Evolutionary conservation across 345 rosid genomes (phyloP).

Genomic region (Citrus trifoliata): DNA sequence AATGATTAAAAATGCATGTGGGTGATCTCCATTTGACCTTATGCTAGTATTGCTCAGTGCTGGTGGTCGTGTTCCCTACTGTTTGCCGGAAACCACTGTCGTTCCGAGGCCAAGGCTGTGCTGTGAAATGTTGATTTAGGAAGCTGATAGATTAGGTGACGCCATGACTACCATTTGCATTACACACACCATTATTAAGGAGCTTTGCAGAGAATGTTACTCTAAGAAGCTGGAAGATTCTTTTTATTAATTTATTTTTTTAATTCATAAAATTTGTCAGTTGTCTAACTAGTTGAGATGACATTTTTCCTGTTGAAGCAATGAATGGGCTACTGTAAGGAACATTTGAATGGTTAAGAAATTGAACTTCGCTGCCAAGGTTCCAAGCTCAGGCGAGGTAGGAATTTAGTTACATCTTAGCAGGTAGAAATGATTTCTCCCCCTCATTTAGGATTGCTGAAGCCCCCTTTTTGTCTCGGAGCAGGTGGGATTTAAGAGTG

Average conservation of each 20-base stretch:
- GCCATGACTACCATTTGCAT: neutral
- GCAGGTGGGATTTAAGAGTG: neutral
- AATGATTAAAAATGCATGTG: neutral
- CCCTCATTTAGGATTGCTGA: neutral
- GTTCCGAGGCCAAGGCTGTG: neutral
- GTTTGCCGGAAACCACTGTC: neutral
- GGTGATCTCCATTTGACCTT: neutral
- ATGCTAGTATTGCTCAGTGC: neutral
- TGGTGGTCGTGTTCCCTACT: neutral
- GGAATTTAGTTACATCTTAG: too few species aligned
- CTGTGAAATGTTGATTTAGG: neutral
- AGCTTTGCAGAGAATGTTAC: neutral
- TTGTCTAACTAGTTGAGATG: neutral
- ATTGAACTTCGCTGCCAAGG: too few species aligned
- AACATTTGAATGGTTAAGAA: neutral
- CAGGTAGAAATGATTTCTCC: too few species aligned
- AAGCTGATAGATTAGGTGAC: neutral
- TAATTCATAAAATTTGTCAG: too few species aligned
- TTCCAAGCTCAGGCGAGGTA: too few species aligned
- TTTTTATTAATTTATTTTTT: neutral
- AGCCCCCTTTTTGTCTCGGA: too few species aligned
- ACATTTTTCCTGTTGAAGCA: neutral
- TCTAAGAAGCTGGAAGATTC: neutral
- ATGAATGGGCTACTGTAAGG: neutral
- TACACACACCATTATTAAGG: neutral